These are phyloP conservation scores for Sicyos edulis DNA, from an alignment of 306 rosid genomes.

Conservation along the genomic window DNA sequence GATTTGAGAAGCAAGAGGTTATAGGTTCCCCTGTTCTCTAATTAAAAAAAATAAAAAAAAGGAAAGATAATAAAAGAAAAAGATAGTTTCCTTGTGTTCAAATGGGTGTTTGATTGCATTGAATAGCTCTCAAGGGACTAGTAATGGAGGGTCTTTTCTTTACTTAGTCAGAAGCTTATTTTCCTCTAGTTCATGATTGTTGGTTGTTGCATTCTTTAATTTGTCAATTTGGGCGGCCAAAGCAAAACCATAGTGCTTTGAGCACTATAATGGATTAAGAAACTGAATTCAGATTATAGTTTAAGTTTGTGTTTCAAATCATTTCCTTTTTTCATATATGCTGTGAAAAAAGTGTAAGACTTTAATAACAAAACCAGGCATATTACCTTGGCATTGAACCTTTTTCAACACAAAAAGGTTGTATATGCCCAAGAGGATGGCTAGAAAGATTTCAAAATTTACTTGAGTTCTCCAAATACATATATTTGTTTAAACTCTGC, in stretches of 20 bases:
- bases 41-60: too few relatives aligned
- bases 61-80: too few relatives aligned
- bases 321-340: background rate
- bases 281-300: background rate
- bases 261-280: slow-evolving; percentile 11
- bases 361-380: background rate
- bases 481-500: background rate
- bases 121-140: slow-evolving; percentile 12
- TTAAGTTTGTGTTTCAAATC: background rate
- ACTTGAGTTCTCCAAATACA: background rate
- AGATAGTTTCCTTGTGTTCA: background rate
- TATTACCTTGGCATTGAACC: background rate
- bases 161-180: slow-evolving; percentile 8
- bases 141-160: slow-evolving; percentile 11
- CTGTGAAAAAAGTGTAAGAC: background rate
- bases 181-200: slow-evolving; percentile 32
- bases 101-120: slow-evolving; percentile 1
- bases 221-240: slow-evolving; percentile 17
- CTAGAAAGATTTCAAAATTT: background rate
- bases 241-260: slow-evolving; percentile 10
- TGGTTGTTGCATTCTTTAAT: background rate
- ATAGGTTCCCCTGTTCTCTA: too few relatives aligned
- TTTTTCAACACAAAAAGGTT: background rate
- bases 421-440: background rate
- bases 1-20: too few relatives aligned